Evolutionary conservation across 2,329 filamentous ascomycete genomes (phyloP).

Genomic region (Bipolaris zeicola): DNA sequence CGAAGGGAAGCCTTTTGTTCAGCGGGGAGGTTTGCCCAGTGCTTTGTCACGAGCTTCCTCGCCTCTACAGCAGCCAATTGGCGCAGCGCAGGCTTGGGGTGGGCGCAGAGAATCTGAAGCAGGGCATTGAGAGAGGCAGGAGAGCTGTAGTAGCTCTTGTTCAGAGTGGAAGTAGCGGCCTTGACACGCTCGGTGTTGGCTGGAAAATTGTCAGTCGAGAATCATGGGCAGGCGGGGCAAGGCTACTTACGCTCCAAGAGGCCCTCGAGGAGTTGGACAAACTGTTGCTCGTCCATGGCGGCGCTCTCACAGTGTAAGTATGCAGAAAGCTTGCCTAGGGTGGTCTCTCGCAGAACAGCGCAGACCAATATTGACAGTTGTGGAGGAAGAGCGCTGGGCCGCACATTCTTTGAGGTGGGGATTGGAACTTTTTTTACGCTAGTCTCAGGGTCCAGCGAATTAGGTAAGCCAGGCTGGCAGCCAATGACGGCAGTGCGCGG

Average conservation of each 20-base stretch:
- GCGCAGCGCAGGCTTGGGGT: slow-evolving; percentile 72
- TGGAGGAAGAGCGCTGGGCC: slow-evolving; percentile 20
- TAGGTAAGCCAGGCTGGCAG: slow-evolving; percentile 7
- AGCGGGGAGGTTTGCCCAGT: slow-evolving; percentile 77
- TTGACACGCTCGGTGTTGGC: slow-evolving; percentile 79
- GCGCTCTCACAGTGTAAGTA: slow-evolving; percentile 27
- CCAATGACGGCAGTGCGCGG: slow-evolving; percentile 15
- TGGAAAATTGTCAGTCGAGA: slow-evolving; percentile 53
- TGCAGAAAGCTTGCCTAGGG: slow-evolving; percentile 30
- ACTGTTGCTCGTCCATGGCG: slow-evolving; percentile 78
- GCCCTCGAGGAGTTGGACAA: slow-evolving; percentile 84
- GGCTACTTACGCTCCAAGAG: slow-evolving; percentile 78
- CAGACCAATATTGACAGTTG: slow-evolving; percentile 27
- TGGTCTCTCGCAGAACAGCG: slow-evolving; percentile 29
- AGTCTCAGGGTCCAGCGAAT: slow-evolving; percentile 19
- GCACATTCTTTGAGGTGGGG: slow-evolving; percentile 26
- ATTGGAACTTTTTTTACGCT: slow-evolving; percentile 17
- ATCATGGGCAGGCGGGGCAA: slow-evolving; percentile 1
- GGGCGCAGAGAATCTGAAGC: slow-evolving; percentile 83
- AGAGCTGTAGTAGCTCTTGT: slow-evolving; percentile 90
- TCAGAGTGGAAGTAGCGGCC: slow-evolving; percentile 84
- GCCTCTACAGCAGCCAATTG: slow-evolving; percentile 93
- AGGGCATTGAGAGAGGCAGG: slow-evolving; percentile 84
- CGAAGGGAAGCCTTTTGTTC: slow-evolving; percentile 81
- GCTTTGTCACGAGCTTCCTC: slow-evolving; percentile 78